phyloP scores from a whole-genome alignment of 495 filamentous ascomycete genomes.

The Endocarpon pusillum region DNA sequence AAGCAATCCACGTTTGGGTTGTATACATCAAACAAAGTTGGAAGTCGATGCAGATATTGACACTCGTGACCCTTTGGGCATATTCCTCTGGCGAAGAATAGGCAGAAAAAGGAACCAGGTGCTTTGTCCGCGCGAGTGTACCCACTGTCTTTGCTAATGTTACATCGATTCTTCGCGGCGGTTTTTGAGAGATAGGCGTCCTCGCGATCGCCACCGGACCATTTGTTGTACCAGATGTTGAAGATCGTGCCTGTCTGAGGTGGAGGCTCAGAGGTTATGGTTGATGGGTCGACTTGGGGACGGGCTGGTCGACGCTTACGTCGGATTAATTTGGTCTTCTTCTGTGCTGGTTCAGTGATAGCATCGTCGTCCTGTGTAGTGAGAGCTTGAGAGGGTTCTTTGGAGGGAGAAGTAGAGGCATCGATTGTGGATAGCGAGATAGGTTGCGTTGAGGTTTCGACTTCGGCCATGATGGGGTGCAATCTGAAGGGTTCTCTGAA shows the following conservation, averaged over 20 bases:
- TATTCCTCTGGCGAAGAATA: conserved; percentile 73
- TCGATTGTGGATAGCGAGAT: no score
- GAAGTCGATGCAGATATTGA: conserved; percentile 83
- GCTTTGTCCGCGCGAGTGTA: conserved; percentile 80
- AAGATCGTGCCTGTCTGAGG: conserved; percentile 85
- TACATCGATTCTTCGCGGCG: conserved; percentile 62
- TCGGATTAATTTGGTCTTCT: conserved; percentile 36
- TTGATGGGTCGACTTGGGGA: conserved; percentile 65
- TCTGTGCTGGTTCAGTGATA: conserved; percentile 16
- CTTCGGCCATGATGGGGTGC: no score
- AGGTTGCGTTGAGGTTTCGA: no score
- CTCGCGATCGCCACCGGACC: conserved; percentile 85
- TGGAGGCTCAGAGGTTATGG: conserved; percentile 64
- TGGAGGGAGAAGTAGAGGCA: no score
- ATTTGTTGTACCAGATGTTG: conserved; percentile 93
- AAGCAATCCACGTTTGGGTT: conserved; percentile 88
- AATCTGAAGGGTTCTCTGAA: no score
- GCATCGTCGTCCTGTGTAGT: conserved; percentile 7
- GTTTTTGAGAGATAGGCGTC: conserved; percentile 70
- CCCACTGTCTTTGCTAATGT: conserved; percentile 62
- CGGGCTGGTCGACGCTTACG: conserved; percentile 37
- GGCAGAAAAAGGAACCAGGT: conserved; percentile 71
- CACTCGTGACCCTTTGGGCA: conserved; percentile 82
- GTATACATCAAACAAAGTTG: conserved; percentile 65
- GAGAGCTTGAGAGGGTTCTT: no score